Conservation (phyloP, 225 moss, liverwort and hornwort species). For the Takakia lepidozioides region DNA sequence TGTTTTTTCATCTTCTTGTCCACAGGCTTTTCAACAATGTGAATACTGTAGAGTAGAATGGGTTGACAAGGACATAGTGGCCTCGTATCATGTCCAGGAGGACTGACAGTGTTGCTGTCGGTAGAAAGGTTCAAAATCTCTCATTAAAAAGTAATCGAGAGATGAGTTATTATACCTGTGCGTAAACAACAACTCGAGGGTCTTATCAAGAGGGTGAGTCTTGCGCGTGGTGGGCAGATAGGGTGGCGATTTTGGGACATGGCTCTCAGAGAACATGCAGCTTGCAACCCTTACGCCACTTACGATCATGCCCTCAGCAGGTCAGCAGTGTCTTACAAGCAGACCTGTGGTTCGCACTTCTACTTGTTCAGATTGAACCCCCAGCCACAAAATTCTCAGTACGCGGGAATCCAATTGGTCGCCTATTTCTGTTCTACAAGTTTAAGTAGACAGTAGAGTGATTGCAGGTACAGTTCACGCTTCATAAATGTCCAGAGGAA, state of each 20-base stretch:
- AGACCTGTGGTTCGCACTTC: no score
- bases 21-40: background rate
- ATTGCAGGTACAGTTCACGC: no score
- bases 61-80: no score
- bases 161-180: background rate
- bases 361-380: no score
- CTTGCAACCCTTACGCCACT: conserved; percentile 38
- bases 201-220: no score
- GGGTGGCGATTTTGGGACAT: conserved; percentile 97
- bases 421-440: no score
- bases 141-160: background rate
- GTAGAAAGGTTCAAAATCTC: background rate
- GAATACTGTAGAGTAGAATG: background rate
- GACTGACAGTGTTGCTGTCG: no score
- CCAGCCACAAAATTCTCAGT: no score
- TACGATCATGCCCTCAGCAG: conserved; percentile 81
- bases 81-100: no score
- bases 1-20: background rate
- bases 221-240: conserved; percentile 32
- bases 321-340: no score
- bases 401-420: no score
- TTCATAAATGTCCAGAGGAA: background rate
- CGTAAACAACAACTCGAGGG: background rate
- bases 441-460: no score
- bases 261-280: conserved; percentile 77